These are phyloP conservation scores for Suillus lakei DNA, from an alignment of 768 basidiomycete species.

Conservation along the genomic window DNA sequence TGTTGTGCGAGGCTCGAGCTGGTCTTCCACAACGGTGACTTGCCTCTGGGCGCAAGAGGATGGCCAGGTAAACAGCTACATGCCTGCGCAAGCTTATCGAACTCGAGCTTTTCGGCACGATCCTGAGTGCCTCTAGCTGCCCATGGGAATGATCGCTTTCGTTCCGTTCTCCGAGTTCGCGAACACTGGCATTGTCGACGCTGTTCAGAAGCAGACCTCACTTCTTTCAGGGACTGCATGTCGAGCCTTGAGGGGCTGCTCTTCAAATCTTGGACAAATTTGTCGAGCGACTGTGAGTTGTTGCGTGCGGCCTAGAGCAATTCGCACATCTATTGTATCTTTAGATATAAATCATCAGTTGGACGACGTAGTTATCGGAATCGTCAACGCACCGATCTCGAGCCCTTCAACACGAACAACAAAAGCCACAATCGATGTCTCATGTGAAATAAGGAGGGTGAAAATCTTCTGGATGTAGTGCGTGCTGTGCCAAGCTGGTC, in stretches of 20 bases:
- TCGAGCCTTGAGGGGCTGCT: conserved; percentile 42
- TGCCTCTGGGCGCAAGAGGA: conserved; percentile 45
- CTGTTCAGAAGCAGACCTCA: conserved; percentile 56
- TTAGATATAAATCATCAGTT: conserved; percentile 31
- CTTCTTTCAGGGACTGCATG: conserved; percentile 42
- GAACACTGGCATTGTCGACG: conserved; percentile 55
- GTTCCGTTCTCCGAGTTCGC: conserved; percentile 80
- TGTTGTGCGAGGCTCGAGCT: conserved; percentile 47
- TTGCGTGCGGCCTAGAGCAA: conserved; percentile 47
- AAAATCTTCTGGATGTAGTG: conserved; percentile 66
- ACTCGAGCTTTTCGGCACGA: conserved; percentile 81
- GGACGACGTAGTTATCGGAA: conserved; percentile 9
- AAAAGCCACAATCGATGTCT: conserved; percentile 59
- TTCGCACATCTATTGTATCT: conserved; percentile 45
- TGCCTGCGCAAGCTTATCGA: conserved; percentile 83
- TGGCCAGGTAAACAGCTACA: conserved; percentile 14
- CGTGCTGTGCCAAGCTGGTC: conserved; percentile 19
- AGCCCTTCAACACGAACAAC: conserved; percentile 60
- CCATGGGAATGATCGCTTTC: conserved; percentile 79
- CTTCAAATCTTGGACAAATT: conserved; percentile 49
- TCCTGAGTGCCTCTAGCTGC: conserved; percentile 71
- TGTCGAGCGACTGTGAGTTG: conserved; percentile 44
- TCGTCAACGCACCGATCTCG: conserved; percentile 55
- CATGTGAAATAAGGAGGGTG: conserved; percentile 72
- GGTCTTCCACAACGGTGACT: conserved; percentile 67